These are phyloP conservation scores for Neonectria sp. DNA, from an alignment of 2,329 filamentous ascomycete genomes.

Conservation along the genomic window DNA sequence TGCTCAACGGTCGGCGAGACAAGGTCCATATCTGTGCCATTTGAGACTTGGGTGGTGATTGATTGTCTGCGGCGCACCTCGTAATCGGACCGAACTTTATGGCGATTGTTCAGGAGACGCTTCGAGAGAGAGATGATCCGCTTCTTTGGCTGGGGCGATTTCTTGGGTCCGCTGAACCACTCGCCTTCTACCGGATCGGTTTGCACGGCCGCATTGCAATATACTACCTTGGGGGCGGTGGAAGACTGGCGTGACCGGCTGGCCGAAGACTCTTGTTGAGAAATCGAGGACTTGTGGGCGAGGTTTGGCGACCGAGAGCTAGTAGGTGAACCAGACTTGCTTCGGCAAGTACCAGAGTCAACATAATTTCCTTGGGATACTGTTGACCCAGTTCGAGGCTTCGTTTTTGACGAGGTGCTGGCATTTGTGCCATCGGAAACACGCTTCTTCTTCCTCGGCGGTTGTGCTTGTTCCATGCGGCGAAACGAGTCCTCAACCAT, in stretches of 20 bases:
- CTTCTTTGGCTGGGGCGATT: slow-evolving; percentile 59
- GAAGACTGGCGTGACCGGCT: slow-evolving; percentile 57
- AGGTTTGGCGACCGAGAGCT: slow-evolving; percentile 59
- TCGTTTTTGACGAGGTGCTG: slow-evolving; percentile 56
- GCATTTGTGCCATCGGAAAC: slow-evolving; percentile 66
- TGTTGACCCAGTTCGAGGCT: slow-evolving; percentile 56
- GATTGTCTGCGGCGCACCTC: slow-evolving; percentile 52
- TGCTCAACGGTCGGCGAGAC: slow-evolving; percentile 55
- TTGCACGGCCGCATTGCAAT: slow-evolving; percentile 67
- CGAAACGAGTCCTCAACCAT: slow-evolving; percentile 76
- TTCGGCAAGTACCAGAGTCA: slow-evolving; percentile 68
- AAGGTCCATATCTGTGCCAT: slow-evolving; percentile 57
- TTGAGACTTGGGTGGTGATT: slow-evolving; percentile 40
- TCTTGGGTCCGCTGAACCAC: slow-evolving; percentile 63
- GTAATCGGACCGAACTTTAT: slow-evolving; percentile 59
- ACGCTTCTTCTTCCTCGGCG: slow-evolving; percentile 74
- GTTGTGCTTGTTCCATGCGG: slow-evolving; percentile 72
- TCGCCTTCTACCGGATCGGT: slow-evolving; percentile 69
- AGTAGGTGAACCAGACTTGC: slow-evolving; percentile 68
- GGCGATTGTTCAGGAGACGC: slow-evolving; percentile 65
- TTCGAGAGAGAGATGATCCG: slow-evolving; percentile 68
- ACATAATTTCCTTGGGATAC: slow-evolving; percentile 61
- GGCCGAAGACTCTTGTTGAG: slow-evolving; percentile 48
- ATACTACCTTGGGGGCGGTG: slow-evolving; percentile 57
- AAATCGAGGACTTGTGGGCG: slow-evolving; percentile 45